Evolutionary conservation across 352 stramenopile genomes (phyloP), one percentile per base, ranked within the genome.

Genomic region (Phytopythium helicoides): DNA sequence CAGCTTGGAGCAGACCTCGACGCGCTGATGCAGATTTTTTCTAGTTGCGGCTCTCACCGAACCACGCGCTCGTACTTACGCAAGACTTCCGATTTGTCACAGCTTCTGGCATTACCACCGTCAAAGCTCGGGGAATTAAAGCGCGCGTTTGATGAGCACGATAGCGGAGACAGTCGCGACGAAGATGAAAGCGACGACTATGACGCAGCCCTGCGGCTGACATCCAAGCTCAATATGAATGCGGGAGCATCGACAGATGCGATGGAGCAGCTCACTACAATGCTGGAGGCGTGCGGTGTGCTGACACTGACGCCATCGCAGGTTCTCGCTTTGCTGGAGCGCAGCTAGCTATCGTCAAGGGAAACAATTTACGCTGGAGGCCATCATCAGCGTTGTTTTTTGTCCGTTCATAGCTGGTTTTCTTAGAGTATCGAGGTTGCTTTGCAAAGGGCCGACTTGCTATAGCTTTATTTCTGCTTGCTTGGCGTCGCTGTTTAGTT

Each of bases 211-310:
- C 5, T 50, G 25, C 44, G 44, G 12, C 25, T 50, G 16, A 3
- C 7, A 14, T 37, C 18, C 8, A 23, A n/a, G 9, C 44, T n/a
- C 26, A 18, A 12, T 12, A 51, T 37, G 18, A 52, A 48, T 6
- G 51, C 26, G 10, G 39, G 6, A 40, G 34, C 28, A 33, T 33
- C 28, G 5, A 33, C 51, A 19, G 51, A 41, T 37, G 46, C 26
- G 9, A 64, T 82, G 36, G 78, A 87, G 52, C 81, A 89, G 53
- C 56, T 89, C 58, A 81, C 71, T 39, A 89, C 73, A 16, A 87
- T 91, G 42, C 67, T 91, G 7, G 81, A 91, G 40, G 76, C 76
- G 8, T 85, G 81, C 38, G 64, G 64, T 26, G 70, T 89, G 34
- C 66, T 73, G 38, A 67, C 64, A 22, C 57, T 91, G 22, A 71